Evolutionary conservation across 176 grass and related monocot species (phyloP), one percentile per base, ranked within the genome.

Genomic region (Eleusine indica): DNA sequence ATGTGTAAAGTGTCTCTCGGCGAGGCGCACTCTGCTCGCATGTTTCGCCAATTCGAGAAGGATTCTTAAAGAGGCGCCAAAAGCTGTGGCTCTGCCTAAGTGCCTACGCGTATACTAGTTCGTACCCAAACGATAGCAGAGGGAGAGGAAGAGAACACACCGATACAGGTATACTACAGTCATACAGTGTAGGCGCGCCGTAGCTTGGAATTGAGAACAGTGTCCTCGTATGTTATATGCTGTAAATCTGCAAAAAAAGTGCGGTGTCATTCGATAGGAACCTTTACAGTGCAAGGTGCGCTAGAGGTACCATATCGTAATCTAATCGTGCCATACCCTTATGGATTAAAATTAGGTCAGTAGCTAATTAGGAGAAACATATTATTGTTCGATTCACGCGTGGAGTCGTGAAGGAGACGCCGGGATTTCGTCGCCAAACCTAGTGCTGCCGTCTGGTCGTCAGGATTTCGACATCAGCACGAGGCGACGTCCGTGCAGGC

Each of bases 1-100:
- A 56, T 51, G 68, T 19, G 68, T 54, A 54, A 53, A 73, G 44
- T 9, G 32, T 35, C 32, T 4, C 57, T 54, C 57, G 43, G 13
- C n/a, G 25, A 46, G 8, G 13, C 16, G 49, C 28, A 56, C 11
- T 47, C 13, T 47, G 67, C 30, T 67, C n/a, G 21, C 9, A 32
- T 80, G 68, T 80, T 32, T 66, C 10, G 56, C 44, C 76, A 66
- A 66, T 74, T 86, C 51, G 58, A 65, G 76, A 60, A 22, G 29
- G n/a, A 30, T 14, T 28, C 1, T 44, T 9, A 68, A 67, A 39
- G 16, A 42, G 62, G 48, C 21, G 62, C 9, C 28, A 9, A 17
- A 57, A 18, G 40, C 57, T 21, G 65, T 16, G 63, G 30, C 9
- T 53, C 67, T 69, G 41, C 79, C 3, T 43, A 6, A 22, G 32